Percentiles rank a stretch among this genome's conserved stretches.
These are phyloP conservation scores for Ustilago cynodontis DNA, from an alignment of 1,284 basidiomycete genomes.

Conservation along the genomic window DNA sequence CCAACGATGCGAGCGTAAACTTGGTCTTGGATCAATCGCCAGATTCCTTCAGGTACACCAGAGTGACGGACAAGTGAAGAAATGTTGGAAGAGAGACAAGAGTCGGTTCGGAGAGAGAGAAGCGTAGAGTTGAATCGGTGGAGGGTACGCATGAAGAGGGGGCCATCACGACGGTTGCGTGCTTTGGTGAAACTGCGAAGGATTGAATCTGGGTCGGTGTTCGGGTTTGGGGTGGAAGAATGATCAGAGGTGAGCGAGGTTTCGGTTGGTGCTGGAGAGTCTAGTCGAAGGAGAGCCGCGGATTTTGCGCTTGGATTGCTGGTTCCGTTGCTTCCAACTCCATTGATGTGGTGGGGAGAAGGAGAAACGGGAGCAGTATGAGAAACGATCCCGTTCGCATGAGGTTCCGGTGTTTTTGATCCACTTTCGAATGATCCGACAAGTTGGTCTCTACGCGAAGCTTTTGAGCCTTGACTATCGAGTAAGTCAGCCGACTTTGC, in stretches of 20 bases:
- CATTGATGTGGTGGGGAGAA: conserved; percentile 10
- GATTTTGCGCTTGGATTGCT: conserved; percentile 13
- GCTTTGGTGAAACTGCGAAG: conserved; percentile 73
- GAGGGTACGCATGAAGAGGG: conserved; percentile 72
- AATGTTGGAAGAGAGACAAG: conserved; percentile 69
- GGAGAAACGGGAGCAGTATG: conserved; percentile 48
- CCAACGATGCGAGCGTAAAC: conserved; percentile 74
- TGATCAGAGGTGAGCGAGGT: conserved; percentile 20
- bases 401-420: conserved; percentile 32
- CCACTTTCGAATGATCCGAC: conserved; percentile 9
- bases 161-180: conserved; percentile 73
- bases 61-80: conserved; percentile 54
- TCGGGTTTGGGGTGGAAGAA: conserved; percentile 7
- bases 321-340: background rate
- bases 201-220: conserved; percentile 70
- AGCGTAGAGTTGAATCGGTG: conserved; percentile 73
- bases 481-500: conserved; percentile 48
- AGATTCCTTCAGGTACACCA: conserved; percentile 70
- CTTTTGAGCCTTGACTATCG: conserved; percentile 30
- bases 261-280: conserved; percentile 30
- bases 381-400: conserved; percentile 15
- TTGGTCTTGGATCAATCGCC: conserved; percentile 73
- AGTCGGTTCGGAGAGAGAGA: conserved; percentile 68
- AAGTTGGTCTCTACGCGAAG: conserved; percentile 22
- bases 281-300: conserved; percentile 19